Base-by-base conservation (phyloP, 257 asterid species). In the Solanum microdontum region DNA sequence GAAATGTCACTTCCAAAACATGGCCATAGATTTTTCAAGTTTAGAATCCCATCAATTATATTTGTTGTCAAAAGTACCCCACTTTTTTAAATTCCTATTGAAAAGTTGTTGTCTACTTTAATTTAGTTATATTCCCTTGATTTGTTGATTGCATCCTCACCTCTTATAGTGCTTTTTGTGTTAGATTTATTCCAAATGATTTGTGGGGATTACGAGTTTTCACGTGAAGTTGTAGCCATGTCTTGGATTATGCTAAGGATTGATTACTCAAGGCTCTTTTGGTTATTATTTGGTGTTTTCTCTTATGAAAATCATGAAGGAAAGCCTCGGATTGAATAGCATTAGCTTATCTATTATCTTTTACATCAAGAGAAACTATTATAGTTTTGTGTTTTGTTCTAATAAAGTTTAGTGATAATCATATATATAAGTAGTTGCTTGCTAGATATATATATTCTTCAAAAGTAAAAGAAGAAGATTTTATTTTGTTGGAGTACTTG, bases 261-360 rank as follows among this genome's bases (percentile, higher is more conserved):
- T 60, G 96, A 94, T 87, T 95, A 93, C 92, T 94, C 98, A 0
- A 93, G 96, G 90, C 93, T 94, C 8, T 95, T 93, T 92, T 93
- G 98, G 97, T 89, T 94, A 9, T 87, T 94, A 32, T 93, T 94
- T 77, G 93, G 98, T 34, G 91, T 95, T 79, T 95, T 94, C 86
- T 93, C 98, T 8, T 94, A 93, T 82, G 98, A 94, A 88, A 94
- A 95, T 88, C 97, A 93, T 88, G 94, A 94, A 90, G 98, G 98
- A 90, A 93, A 93, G 88, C 98, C 95, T 91, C 98, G 94, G 93
- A 94, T 94, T 82, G 85, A 36, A 85, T 93, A 95, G 94, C 95
- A 86, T 7, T 87, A 3, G 72, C 51, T 62, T 58, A 2, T 19
- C 66, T 58, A 55, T 55, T 55, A 55, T 55, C n/a, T 17, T 55